These are phyloP conservation scores for Leucocoprinus leucothites DNA, from an alignment of 768 basidiomycete species.

Conservation along the genomic window DNA sequence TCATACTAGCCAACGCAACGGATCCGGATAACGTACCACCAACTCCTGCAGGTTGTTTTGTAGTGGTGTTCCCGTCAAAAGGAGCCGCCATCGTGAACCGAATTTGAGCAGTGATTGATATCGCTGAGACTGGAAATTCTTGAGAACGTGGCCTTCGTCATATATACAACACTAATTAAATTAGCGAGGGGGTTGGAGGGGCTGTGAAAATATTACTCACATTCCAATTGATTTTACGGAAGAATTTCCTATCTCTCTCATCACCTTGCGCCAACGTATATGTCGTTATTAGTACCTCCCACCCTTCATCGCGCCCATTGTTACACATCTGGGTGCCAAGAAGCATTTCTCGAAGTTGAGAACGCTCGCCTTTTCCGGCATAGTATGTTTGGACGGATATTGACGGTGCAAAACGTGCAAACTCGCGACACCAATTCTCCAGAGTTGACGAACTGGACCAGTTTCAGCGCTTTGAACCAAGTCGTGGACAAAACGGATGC, in stretches of 20 bases:
- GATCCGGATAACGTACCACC: conserved; percentile 53
- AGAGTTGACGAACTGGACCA: conserved; percentile 80
- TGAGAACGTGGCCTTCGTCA: conserved; percentile 96
- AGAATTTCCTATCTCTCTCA: conserved; percentile 89
- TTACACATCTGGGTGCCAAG: conserved; percentile 51
- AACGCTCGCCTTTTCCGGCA: conserved; percentile 85
- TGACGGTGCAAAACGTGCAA: conserved; percentile 83
- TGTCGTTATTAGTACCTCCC: conserved; percentile 95
- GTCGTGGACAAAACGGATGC: not conserved
- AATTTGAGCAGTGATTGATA: conserved; percentile 87
- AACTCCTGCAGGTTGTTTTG: conserved; percentile 91
- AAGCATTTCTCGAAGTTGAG: conserved; percentile 68
- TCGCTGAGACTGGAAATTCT: conserved; percentile 97
- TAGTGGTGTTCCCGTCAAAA: conserved; percentile 93
- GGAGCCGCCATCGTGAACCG: conserved; percentile 82
- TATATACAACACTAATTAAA: conserved; percentile 78
- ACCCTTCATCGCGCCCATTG: conserved; percentile 53
- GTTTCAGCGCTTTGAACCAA: conserved; percentile 10
- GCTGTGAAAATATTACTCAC: conserved; percentile 47
- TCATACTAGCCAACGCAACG: not conserved
- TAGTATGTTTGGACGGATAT: conserved; percentile 92
- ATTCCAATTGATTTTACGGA: conserved; percentile 88
- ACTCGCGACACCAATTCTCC: conserved; percentile 99
- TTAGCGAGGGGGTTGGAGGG: conserved; percentile 6
- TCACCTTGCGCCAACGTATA: conserved; percentile 93